Base-by-base conservation (phyloP, 2,329 filamentous ascomycete species). In the Biscogniauxia sp. region DNA sequence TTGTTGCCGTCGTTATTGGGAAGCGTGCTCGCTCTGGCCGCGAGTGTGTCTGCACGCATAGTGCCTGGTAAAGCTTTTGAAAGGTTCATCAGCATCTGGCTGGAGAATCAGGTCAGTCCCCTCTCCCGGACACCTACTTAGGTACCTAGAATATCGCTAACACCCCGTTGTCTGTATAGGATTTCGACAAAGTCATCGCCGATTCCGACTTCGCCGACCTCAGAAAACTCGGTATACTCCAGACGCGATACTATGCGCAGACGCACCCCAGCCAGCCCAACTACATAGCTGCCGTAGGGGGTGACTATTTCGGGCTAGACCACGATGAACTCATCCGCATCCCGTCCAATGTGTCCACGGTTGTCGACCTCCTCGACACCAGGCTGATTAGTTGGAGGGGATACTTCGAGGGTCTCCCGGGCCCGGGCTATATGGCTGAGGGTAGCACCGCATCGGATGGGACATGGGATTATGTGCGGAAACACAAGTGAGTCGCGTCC, bases 301-400 rank as follows among this genome's bases (percentile, higher is more conserved):
- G 79, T 13, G 79, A 82, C 65, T 80, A 80, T 67, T 82, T 80
- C 63, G 80, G 80, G 1, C 63, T 80, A 41, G 73, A 83, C 64
- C 76, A 82, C 62, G 80, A 82, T 67, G 74, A 74, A 8, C 72
- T 74, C 45, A 73, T 81, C 6, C 73, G 75, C 50, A 72, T 82
- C 20, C 79, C 79, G 1, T 62, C 70, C 28, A 80, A 81, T 60
- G 76, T 82, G 15, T 78, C 77, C 9, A 82, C 79, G 1, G 67
- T 82, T 20, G 77, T 79, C 19, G 80, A 82, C 68, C 66, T 82
- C 37, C 71, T 82, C 11, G 79, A 81, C 32, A 69, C 67, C 55
- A 73, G 72, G 57, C 53, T 69, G 3, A 76, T 81, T 53, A 69
- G 70, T 26, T 82, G 79, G 78, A 75, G 68, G 53, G 79, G 77